phyloP scores from a whole-genome alignment of 345 rosid species.

The Moricandia arvensis region DNA sequence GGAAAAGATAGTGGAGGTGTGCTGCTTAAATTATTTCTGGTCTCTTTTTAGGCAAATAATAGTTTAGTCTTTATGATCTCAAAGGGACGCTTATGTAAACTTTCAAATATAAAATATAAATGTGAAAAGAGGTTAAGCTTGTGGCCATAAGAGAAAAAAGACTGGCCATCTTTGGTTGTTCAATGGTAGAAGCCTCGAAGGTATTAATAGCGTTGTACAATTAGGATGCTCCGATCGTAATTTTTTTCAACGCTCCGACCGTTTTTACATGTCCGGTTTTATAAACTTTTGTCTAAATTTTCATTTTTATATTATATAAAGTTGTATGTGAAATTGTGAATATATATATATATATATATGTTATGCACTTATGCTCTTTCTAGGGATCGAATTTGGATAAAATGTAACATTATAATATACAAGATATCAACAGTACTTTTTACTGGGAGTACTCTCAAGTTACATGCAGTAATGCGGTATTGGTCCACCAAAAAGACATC shows the following conservation, averaged over 20 bases:
- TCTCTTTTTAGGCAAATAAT: constrained; percentile 2
- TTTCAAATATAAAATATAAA: background rate
- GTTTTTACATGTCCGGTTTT: background rate
- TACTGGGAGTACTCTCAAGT: background rate
- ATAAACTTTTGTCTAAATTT: background rate
- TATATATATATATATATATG: too few species aligned
- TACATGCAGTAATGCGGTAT: background rate
- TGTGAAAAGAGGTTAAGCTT: background rate
- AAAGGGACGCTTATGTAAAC: constrained; percentile 13
- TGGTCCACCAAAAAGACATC: background rate
- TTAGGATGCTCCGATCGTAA: background rate
- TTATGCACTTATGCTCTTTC: background rate
- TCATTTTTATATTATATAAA: too few species aligned
- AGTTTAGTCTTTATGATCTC: constrained; percentile 21
- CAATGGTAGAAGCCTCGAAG: background rate
- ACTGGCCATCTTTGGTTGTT: background rate
- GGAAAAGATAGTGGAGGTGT: constrained; percentile 32
- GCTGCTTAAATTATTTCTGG: constrained; percentile 23
- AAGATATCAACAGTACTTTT: background rate
- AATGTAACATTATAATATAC: background rate
- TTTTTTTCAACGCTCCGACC: background rate
- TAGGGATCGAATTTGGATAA: background rate
- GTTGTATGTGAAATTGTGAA: background rate
- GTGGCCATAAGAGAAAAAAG: background rate
- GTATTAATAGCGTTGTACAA: background rate